A percentile compares a stretch with the other conserved stretches of the same genome.
Conservation (phyloP, 768 basidiomycete genomes). For the Stropharia rugosoannulata region DNA sequence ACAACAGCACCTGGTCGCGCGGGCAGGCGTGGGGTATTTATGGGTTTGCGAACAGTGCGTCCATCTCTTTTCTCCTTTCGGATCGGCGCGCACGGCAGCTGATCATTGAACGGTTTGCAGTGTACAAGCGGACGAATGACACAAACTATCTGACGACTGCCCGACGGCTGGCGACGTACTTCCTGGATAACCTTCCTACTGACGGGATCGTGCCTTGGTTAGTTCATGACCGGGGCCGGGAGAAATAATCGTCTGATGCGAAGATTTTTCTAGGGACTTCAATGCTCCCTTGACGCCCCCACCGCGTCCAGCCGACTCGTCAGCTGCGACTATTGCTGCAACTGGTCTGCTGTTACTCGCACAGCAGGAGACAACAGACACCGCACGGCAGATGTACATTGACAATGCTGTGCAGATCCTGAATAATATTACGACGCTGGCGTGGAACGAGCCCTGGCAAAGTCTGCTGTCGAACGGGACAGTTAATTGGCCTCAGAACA, state of each 20-base stretch:
- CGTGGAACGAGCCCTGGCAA: slow-evolving; percentile 62
- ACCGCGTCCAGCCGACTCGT: slow-evolving; percentile 64
- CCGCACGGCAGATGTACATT: slow-evolving; percentile 38
- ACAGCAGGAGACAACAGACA: slow-evolving; percentile 33
- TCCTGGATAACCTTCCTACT: slow-evolving; percentile 55
- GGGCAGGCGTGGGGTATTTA: slow-evolving; percentile 75
- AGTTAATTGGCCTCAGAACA: slow-evolving; percentile 54
- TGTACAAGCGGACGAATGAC: slow-evolving; percentile 56
- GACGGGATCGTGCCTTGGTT: slow-evolving; percentile 72
- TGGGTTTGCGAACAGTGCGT: slow-evolving; percentile 67
- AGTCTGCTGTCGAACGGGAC: slow-evolving; percentile 67
- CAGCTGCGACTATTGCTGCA: slow-evolving; percentile 64
- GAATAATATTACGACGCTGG: slow-evolving; percentile 44
- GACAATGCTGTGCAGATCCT: slow-evolving; percentile 53
- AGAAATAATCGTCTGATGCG: slow-evolving; percentile 2
- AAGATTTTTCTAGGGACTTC: slow-evolving; percentile 56
- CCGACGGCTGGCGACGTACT: slow-evolving; percentile 56
- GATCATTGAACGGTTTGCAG: slow-evolving; percentile 28
- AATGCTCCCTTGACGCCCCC: slow-evolving; percentile 57
- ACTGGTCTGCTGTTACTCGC: slow-evolving; percentile 61
- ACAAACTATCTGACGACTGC: slow-evolving; percentile 58
- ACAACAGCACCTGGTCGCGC: slow-evolving; percentile 71
- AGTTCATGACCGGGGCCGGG: slow-evolving; percentile 12
- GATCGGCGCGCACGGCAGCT: not conserved
- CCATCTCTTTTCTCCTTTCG: not conserved